These are phyloP conservation scores for Macrotyloma uniflorum DNA, from an alignment of 306 rosid species.

Conservation along the genomic window DNA sequence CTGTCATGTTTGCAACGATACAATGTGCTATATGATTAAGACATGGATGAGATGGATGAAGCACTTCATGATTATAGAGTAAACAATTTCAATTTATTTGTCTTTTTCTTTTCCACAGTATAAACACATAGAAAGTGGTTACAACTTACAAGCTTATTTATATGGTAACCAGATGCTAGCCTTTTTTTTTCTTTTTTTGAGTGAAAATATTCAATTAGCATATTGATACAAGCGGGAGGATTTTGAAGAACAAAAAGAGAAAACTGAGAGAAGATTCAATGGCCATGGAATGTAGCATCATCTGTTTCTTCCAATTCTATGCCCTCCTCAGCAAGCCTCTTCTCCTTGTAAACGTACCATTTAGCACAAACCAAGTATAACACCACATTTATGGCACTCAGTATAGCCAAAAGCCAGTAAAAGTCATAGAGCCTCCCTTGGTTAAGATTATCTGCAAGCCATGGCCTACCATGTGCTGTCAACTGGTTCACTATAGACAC, in stretches of 20 bases:
- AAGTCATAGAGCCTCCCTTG: conserved; percentile 82
- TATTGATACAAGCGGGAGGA: background rate
- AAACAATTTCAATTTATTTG: background rate
- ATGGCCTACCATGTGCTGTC: conserved; percentile 60
- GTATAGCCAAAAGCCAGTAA: conserved; percentile 77
- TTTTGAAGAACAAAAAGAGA: background rate
- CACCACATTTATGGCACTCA: conserved; percentile 68
- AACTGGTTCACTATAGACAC: conserved; percentile 69
- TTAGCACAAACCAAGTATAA: conserved; percentile 71
- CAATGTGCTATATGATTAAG: background rate
- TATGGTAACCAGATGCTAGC: conserved; percentile 9
- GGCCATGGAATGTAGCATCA: conserved; percentile 46
- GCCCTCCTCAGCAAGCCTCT: conserved; percentile 67
- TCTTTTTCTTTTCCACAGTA: background rate
- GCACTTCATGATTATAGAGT: background rate
- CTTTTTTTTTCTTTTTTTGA: background rate
- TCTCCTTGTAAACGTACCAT: conserved; percentile 88
- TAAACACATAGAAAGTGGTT: background rate
- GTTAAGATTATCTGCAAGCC: conserved; percentile 82
- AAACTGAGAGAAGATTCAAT: conserved; percentile 10
- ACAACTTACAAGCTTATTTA: conserved; percentile 22
- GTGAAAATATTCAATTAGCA: conserved; percentile 4
- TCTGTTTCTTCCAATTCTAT: conserved; percentile 61
- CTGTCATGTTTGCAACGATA: background rate
- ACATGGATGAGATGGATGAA: background rate